Evolutionary conservation across 768 basidiomycete genomes (phyloP).

Genomic region (Leucosporidium creatinivorum): DNA sequence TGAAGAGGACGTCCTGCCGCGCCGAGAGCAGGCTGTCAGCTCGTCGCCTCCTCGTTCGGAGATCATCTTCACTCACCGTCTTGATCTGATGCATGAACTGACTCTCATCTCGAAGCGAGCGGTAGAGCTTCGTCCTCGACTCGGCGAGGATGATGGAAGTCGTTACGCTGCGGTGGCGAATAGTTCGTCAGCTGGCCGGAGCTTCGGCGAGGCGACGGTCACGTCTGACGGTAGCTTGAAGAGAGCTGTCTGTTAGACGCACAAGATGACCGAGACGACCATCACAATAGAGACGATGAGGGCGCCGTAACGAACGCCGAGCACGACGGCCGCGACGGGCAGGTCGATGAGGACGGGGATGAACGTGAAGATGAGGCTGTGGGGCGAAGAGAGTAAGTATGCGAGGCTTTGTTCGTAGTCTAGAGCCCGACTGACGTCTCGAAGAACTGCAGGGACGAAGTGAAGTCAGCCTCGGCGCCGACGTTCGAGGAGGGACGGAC

Average conservation of each 20-base stretch:
- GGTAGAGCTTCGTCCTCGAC: constrained; percentile 19
- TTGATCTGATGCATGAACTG: constrained; percentile 30
- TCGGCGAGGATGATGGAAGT: constrained; percentile 8
- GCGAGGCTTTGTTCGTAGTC: too few relatives aligned
- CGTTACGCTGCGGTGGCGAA: constrained; percentile 4
- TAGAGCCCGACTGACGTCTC: constrained; percentile 45
- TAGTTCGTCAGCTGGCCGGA: background rate
- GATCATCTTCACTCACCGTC: background rate
- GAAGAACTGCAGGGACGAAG: constrained; percentile 15
- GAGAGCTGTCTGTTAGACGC: constrained; percentile 19
- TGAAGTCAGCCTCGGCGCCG: background rate
- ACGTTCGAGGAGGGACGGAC: constrained; percentile 40
- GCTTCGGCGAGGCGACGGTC: background rate
- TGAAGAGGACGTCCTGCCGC: constrained; percentile 55
- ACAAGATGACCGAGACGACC: constrained; percentile 45
- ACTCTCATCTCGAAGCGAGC: constrained; percentile 22
- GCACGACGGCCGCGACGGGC: constrained; percentile 49
- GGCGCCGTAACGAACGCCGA: constrained; percentile 46
- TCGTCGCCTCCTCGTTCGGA: constrained; percentile 58
- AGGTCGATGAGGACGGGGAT: constrained; percentile 74
- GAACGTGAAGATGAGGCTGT: constrained; percentile 64
- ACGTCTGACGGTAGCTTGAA: too few relatives aligned
- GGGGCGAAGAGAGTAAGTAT: too few relatives aligned
- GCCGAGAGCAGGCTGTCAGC: constrained; percentile 53
- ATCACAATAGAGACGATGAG: constrained; percentile 39